Percentiles rank a stretch among this genome's conserved stretches.
Evolutionary conservation across 1,139 yeast genomes (phyloP).

Genomic region (Blastobotrys persicus): DNA sequence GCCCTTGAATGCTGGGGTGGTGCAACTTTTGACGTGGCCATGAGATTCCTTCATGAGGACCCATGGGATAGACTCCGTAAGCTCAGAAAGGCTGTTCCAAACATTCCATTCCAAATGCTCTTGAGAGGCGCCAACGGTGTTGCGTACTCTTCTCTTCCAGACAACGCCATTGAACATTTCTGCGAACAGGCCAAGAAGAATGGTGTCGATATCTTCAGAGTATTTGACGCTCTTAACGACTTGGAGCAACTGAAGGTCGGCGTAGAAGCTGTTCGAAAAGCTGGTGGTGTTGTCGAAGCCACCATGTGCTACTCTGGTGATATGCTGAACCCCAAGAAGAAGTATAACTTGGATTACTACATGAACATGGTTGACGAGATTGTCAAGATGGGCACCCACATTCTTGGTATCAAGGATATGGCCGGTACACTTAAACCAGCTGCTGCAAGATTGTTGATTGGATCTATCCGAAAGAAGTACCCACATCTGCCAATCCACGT

Average conservation of each 20-base stretch:
- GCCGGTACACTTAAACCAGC: conserved; percentile 97
- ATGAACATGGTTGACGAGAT: conserved; percentile 75
- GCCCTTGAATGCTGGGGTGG: conserved; percentile 99
- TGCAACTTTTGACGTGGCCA: conserved; percentile 97
- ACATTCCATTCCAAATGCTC: conserved; percentile 98
- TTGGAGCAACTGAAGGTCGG: conserved; percentile 96
- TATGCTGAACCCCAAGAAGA: conserved; percentile 92
- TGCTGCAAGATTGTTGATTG: conserved; percentile 80
- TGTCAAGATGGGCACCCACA: conserved; percentile 92
- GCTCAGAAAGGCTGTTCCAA: conserved; percentile 87
- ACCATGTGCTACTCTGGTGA: conserved; percentile 99
- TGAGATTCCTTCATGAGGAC: conserved; percentile 97
- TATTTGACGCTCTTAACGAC: conserved; percentile 95
- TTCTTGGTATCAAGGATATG: conserved; percentile 98
- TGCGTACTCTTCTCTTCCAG: conserved; percentile 96
- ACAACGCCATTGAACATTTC: conserved; percentile 96
- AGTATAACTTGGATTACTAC: conserved; percentile 91
- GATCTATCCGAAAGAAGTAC: conserved; percentile 77
- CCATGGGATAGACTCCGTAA: conserved; percentile 96
- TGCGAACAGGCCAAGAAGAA: conserved; percentile 90
- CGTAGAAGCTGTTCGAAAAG: conserved; percentile 95
- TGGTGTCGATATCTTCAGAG: conserved; percentile 97
- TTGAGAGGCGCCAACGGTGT: conserved; percentile 99
- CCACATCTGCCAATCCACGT: conserved; percentile 97
- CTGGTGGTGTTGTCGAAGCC: conserved; percentile 98